A percentile compares a stretch with the other conserved stretches of the same genome.
Conservation (phyloP, 2,329 filamentous ascomycete species). For the Verticillium longisporum region DNA sequence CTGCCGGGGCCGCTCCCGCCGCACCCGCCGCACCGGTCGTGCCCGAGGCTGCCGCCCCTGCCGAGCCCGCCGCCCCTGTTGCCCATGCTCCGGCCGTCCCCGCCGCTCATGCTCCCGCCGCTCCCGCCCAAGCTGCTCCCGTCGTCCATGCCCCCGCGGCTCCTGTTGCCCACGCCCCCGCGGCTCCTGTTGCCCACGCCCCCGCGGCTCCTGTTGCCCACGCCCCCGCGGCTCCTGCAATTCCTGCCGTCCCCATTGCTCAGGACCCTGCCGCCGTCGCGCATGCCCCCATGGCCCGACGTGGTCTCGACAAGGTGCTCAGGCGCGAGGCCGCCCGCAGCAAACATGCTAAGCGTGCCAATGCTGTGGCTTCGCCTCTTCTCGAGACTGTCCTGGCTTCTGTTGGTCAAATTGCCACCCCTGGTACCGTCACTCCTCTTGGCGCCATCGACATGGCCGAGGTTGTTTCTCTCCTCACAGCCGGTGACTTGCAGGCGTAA, state of each 20-base stretch:
- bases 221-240: background rate
- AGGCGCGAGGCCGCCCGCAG: constrained; percentile 1
- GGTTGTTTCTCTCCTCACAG: constrained; percentile 27
- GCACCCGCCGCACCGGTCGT: constrained; percentile 4
- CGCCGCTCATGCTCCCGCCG: background rate
- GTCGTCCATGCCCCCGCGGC: background rate
- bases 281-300: background rate
- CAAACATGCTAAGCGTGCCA: constrained; percentile 3
- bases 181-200: background rate
- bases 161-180: background rate
- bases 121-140: too few relatives aligned
- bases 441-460: constrained; percentile 27
- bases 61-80: constrained; percentile 1
- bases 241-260: background rate
- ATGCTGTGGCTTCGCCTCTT: constrained; percentile 30
- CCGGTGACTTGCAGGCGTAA: constrained; percentile 30
- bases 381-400: constrained; percentile 40
- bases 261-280: background rate
- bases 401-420: constrained; percentile 31
- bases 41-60: background rate
- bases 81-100: background rate
- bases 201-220: background rate
- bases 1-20: constrained; percentile 9
- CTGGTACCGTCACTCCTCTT: constrained; percentile 33
- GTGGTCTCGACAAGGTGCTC: constrained; percentile 3